Conservation (phyloP, 306 rosid genomes). For the Sphenostylis stenocarpa region DNA sequence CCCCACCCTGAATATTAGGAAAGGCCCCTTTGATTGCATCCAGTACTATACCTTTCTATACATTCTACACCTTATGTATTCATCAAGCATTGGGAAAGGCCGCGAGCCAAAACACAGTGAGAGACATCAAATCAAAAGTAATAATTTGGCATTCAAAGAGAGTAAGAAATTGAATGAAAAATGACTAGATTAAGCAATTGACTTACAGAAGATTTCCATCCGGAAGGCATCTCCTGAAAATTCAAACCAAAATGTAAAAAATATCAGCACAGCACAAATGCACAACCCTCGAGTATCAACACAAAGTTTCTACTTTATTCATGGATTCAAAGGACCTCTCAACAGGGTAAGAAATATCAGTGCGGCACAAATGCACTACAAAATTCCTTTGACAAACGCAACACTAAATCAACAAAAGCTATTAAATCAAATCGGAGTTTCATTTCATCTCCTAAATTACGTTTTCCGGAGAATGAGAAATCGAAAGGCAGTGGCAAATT, state of each 20-base stretch:
- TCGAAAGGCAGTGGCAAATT: not conserved
- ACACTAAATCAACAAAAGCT: not conserved
- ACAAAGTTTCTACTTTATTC: not conserved
- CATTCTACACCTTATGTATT: not conserved
- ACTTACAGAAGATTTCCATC: conserved; percentile 98
- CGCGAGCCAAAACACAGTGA: not conserved
- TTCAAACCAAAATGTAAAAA: conserved; percentile 23
- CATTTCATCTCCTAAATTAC: conserved; percentile 18
- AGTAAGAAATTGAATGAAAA: not conserved
- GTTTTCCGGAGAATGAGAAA: not conserved
- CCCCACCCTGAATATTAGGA: not conserved
- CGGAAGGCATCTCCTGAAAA: conserved; percentile 74
- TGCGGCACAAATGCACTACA: not conserved
- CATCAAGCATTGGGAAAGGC: not conserved
- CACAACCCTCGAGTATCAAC: not conserved
- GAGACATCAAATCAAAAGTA: not conserved
- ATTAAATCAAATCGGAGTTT: conserved; percentile 8
- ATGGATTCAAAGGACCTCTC: conserved; percentile 15
- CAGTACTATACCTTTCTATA: not conserved
- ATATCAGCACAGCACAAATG: conserved; percentile 33
- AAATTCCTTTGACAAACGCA: not conserved
- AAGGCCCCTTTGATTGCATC: not conserved
- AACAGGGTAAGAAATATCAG: not conserved
- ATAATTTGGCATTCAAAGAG: not conserved
- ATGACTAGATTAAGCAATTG: not conserved